Evolutionary conservation across 2,329 filamentous ascomycete genomes (phyloP).

Genomic region (Penicillium sp.): DNA sequence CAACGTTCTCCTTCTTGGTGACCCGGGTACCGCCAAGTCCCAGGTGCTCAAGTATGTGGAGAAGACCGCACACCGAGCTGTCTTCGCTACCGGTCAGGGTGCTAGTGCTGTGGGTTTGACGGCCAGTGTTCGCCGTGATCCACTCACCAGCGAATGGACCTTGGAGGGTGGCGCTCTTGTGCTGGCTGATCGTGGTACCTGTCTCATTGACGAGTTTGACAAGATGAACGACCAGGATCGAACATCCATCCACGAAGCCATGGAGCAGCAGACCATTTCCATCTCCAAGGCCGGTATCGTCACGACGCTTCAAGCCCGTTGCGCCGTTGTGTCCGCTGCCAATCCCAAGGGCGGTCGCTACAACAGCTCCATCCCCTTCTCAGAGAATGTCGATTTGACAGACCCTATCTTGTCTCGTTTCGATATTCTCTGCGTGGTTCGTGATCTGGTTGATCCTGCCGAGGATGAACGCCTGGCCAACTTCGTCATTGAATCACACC

Average conservation of each 20-base stretch:
- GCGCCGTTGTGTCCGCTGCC: conserved; percentile 92
- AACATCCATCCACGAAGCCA: conserved; percentile 97
- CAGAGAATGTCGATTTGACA: conserved; percentile 92
- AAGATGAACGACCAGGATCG: conserved; percentile 99
- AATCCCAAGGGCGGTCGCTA: conserved; percentile 97
- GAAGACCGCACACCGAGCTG: conserved; percentile 93
- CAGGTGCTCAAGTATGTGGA: conserved; percentile 97
- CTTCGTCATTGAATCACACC: conserved; percentile 94
- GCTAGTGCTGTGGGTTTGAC: conserved; percentile 97
- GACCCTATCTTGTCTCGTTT: conserved; percentile 98
- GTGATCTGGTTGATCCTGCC: conserved; percentile 87
- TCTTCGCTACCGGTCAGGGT: conserved; percentile 96
- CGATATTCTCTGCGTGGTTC: conserved; percentile 93
- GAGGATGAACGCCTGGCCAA: conserved; percentile 92
- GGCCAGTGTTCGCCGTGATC: conserved; percentile 91
- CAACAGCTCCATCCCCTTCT: conserved; percentile 94
- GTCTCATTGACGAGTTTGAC: conserved; percentile 97
- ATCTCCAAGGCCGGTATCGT: conserved; percentile 99
- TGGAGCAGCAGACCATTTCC: conserved; percentile 99
- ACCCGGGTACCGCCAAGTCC: conserved; percentile 96
- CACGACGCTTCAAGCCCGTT: conserved; percentile 92
- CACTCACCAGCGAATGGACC: conserved; percentile 95
- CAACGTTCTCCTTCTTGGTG: conserved; percentile 93
- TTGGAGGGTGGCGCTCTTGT: conserved; percentile 94
- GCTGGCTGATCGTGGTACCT: conserved; percentile 90